Conservation (phyloP, 2,329 filamentous ascomycete genomes). For the Hymenoscyphus albidus region DNA sequence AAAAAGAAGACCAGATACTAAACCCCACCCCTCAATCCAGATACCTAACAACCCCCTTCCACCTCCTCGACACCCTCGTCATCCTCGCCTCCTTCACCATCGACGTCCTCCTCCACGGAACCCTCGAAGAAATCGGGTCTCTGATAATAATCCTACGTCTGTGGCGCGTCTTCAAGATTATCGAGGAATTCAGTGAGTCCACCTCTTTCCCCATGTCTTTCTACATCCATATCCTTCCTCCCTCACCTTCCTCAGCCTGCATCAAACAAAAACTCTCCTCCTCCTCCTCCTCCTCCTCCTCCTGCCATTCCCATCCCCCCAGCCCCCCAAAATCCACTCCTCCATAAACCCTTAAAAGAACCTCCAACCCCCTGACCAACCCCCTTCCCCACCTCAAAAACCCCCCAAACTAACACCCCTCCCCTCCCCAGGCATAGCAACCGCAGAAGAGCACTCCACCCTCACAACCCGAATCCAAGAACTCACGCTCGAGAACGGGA, state of each 20-base stretch:
- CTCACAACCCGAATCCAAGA: conserved; percentile 50
- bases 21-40: conserved; percentile 33
- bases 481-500: conserved; percentile 46
- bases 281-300: no score
- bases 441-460: conserved; percentile 58
- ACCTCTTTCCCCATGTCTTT: not conserved
- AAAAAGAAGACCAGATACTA: not conserved
- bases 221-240: not conserved
- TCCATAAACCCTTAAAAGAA: no score
- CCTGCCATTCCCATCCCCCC: no score
- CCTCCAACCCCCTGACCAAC: no score
- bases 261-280: no score
- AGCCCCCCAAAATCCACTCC: no score
- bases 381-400: no score
- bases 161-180: conserved; percentile 67
- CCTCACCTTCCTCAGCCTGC: not conserved
- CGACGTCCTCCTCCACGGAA: conserved; percentile 56
- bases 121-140: conserved; percentile 60
- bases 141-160: conserved; percentile 64
- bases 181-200: conserved; percentile 56
- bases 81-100: conserved; percentile 60
- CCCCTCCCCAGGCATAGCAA: conserved; percentile 42
- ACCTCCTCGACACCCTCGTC: conserved; percentile 60
- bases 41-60: conserved; percentile 57
- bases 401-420: no score